phyloP scores from a whole-genome alignment of 768 basidiomycete genomes.

The Crassisporium funariophilum region DNA sequence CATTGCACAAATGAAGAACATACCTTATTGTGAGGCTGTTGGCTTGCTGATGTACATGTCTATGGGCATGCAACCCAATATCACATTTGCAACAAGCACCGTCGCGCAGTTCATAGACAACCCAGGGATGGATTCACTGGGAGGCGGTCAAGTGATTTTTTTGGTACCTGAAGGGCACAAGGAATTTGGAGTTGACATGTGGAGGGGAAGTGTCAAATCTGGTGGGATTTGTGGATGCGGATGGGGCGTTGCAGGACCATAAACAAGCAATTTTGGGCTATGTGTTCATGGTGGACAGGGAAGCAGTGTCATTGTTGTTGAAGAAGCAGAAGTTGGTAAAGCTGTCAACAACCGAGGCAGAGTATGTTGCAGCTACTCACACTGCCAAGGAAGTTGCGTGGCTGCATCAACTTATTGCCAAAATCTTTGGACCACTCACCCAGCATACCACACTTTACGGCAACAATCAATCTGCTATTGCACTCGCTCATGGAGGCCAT shows the following conservation, averaged over 20 bases:
- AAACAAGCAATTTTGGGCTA: no score
- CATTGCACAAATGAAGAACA: slow-evolving; percentile 14
- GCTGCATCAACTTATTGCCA: slow-evolving; percentile 1
- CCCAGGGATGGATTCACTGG: slow-evolving; percentile 29
- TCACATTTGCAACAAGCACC: slow-evolving; percentile 18
- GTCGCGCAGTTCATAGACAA: slow-evolving; percentile 22
- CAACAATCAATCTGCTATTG: slow-evolving; percentile 14
- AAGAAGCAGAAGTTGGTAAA: slow-evolving; percentile 33
- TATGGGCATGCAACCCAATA: slow-evolving; percentile 19
- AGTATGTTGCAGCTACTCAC: slow-evolving; percentile 18
- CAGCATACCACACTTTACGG: slow-evolving; percentile 1
- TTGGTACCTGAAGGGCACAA: slow-evolving; percentile 26
- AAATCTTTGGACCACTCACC: slow-evolving; percentile 3
- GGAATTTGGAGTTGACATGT: slow-evolving; percentile 12
- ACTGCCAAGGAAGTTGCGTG: no score
- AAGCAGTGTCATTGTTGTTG: slow-evolving; percentile 32
- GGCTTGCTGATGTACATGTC: no score
- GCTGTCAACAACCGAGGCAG: slow-evolving; percentile 13
- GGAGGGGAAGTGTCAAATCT: slow-evolving; percentile 15
- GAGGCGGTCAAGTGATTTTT: slow-evolving; percentile 25
- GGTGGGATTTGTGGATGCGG: slow-evolving; percentile 26
- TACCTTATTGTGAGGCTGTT: no score
- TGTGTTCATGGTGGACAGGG: no score
- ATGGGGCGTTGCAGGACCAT: no score
- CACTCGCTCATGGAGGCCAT: no score